These are phyloP conservation scores for Camellia oleifera DNA, from an alignment of 179 eudicot genomes.

Conservation along the genomic window DNA sequence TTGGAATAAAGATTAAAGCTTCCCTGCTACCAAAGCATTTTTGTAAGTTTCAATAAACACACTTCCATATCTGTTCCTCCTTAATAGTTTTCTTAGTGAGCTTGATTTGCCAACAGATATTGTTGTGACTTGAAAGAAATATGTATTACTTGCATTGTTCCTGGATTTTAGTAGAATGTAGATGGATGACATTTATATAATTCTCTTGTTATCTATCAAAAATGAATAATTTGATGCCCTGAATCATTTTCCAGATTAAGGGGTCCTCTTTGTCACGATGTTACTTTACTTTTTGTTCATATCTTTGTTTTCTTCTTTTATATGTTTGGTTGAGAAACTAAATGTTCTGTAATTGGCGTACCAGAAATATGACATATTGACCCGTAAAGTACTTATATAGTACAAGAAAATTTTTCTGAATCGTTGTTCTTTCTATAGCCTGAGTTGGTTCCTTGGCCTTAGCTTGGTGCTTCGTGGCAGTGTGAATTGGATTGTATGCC, in stretches of 20 bases:
- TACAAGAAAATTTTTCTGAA: slow-evolving; percentile 5
- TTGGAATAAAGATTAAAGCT: neutral
- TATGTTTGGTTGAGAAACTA: no score
- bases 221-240: neutral
- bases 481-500: slow-evolving; percentile 42
- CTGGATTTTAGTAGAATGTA: neutral
- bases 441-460: slow-evolving; percentile 55
- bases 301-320: no score
- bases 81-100: neutral
- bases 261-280: neutral
- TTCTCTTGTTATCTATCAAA: neutral
- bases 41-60: slow-evolving; percentile 4
- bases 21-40: neutral
- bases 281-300: no score
- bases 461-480: slow-evolving; percentile 70
- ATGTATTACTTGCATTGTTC: neutral
- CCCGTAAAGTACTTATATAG: neutral
- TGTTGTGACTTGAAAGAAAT: neutral
- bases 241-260: neutral
- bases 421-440: slow-evolving; percentile 25
- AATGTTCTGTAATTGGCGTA: no score
- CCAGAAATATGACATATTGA: no score
- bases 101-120: slow-evolving; percentile 2
- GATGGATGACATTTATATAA: neutral
- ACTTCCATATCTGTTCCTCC: neutral